These are phyloP conservation scores for Immersiporthe knoxdaviesiana DNA, from an alignment of 2,329 filamentous ascomycete species.

Conservation along the genomic window DNA sequence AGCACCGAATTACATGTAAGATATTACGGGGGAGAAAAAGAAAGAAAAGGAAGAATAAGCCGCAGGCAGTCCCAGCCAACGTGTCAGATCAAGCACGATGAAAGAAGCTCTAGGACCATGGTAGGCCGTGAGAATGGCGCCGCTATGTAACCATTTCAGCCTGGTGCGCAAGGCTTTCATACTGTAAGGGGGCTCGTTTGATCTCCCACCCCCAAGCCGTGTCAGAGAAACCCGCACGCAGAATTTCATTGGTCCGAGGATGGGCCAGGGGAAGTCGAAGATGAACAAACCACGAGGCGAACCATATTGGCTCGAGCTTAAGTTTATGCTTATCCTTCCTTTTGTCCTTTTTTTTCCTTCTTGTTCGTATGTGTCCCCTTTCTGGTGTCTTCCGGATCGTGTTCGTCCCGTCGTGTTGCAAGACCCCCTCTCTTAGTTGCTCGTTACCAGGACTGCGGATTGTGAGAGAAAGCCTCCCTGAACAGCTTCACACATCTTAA, in stretches of 20 bases:
- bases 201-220: slow-evolving; percentile 18
- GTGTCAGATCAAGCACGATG: background rate
- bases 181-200: slow-evolving; percentile 21
- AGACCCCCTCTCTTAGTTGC: background rate
- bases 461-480: background rate
- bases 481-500: background rate
- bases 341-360: background rate
- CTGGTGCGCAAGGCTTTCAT: background rate
- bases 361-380: too few relatives aligned
- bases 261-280: background rate
- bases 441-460: background rate
- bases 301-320: slow-evolving; percentile 16
- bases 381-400: background rate
- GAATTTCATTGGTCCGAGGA: slow-evolving; percentile 8
- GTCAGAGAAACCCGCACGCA: slow-evolving; percentile 14
- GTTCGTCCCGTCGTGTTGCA: slow-evolving; percentile 6
- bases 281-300: slow-evolving; percentile 15
- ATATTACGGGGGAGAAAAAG: background rate
- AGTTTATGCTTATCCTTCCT: slow-evolving; percentile 17
- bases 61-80: background rate
- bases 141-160: background rate
- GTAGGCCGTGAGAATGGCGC: background rate
- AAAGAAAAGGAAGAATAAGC: too few relatives aligned
- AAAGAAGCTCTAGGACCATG: background rate
- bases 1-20: background rate